Evolutionary conservation across 768 basidiomycete genomes (phyloP).

Genomic region (Dendrothele bispora): DNA sequence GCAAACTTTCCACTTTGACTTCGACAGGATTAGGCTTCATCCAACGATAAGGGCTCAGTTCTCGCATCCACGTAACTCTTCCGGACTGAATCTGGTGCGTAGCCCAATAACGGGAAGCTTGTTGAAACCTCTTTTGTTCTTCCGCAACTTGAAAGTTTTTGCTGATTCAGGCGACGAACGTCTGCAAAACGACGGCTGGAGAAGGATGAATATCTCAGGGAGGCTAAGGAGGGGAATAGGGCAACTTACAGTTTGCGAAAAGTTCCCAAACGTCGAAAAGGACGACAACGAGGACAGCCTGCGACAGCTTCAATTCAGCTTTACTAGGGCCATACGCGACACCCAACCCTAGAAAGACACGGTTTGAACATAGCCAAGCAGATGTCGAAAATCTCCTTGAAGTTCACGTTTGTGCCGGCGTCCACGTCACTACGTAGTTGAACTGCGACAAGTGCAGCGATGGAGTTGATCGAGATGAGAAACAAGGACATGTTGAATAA

Average conservation of each 20-base stretch:
- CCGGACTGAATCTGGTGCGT: conserved; percentile 50
- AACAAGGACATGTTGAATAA: conserved; percentile 90
- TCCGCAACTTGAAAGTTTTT: conserved; percentile 94
- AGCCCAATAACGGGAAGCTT: conserved; percentile 68
- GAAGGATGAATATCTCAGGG: neutral
- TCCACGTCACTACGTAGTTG: conserved; percentile 84
- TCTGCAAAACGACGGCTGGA: conserved; percentile 89
- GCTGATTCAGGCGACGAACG: conserved; percentile 97
- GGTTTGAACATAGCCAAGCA: conserved; percentile 84
- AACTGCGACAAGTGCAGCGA: conserved; percentile 78
- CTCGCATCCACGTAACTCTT: conserved; percentile 64
- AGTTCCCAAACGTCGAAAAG: conserved; percentile 85
- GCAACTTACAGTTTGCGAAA: conserved; percentile 81
- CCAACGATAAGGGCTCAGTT: conserved; percentile 85
- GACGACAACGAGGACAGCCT: conserved; percentile 65
- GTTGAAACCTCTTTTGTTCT: conserved; percentile 80
- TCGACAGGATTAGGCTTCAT: conserved; percentile 70
- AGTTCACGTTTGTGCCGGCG: conserved; percentile 57
- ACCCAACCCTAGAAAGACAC: conserved; percentile 94
- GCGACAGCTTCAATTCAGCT: conserved; percentile 63
- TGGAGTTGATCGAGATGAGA: conserved; percentile 81
- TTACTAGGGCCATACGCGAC: conserved; percentile 60
- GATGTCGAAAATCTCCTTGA: conserved; percentile 77
- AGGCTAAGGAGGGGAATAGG: conserved; percentile 2
- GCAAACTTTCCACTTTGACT: conserved; percentile 66